A percentile compares a stretch with the other conserved stretches of the same genome.
Conservation (phyloP, 306 rosid genomes). For the Quercus glauca region DNA sequence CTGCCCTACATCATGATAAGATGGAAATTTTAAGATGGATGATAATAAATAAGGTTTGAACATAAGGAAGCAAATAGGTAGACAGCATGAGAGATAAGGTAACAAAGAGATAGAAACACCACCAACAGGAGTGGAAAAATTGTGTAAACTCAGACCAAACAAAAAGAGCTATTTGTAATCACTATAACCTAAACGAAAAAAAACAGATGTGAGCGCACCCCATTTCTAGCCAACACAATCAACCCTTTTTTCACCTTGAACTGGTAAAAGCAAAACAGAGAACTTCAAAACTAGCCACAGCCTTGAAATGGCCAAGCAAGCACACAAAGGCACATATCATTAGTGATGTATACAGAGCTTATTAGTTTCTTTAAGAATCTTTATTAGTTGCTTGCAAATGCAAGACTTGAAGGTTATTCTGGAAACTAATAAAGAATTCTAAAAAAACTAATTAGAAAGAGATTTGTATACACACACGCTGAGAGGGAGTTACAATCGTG, state of each 20-base stretch:
- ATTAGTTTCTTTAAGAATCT: too few relatives aligned
- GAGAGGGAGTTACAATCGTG: not conserved
- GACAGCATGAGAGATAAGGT: conserved; percentile 5
- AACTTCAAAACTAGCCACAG: too few relatives aligned
- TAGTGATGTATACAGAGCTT: too few relatives aligned
- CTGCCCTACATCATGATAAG: not conserved
- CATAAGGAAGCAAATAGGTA: not conserved
- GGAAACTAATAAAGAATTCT: not conserved
- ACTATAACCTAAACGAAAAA: not conserved
- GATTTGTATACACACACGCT: not conserved
- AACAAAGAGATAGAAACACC: not conserved
- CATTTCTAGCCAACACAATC: too few relatives aligned
- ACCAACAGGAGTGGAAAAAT: not conserved
- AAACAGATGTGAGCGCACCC: too few relatives aligned
- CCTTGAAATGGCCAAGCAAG: too few relatives aligned
- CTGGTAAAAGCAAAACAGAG: too few relatives aligned
- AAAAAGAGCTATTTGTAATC: not conserved
- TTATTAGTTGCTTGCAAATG: not conserved
- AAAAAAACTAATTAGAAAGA: not conserved
- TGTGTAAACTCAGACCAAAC: not conserved
- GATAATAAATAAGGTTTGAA: not conserved
- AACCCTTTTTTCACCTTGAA: too few relatives aligned
- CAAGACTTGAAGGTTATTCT: not conserved
- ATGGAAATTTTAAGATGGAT: not conserved
- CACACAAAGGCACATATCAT: too few relatives aligned